Base-by-base conservation (phyloP, 2,329 filamentous ascomycete genomes). In the Drechslerella coelobrocha region DNA sequence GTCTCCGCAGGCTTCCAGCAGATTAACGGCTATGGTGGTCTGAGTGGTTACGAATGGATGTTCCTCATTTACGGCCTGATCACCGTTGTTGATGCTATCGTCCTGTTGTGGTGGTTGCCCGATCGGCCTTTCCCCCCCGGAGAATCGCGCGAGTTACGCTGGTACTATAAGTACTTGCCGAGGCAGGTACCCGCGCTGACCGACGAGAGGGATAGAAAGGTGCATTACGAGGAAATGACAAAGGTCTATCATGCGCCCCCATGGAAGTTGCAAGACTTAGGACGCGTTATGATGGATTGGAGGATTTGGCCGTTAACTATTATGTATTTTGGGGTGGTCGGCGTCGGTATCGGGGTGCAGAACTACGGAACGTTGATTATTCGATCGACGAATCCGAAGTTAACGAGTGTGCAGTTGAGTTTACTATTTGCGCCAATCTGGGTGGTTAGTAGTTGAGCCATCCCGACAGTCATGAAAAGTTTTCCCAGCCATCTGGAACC, bases 271-370 rank as follows among this genome's bases (percentile, higher is more conserved):
- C 85, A 81, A 59, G 91, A 96, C 74, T 81, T 96, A 0, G 81
- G 82, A 23, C 80, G 82, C 23, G 89, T 95, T 1, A 80, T 96
- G 27, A 82, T 89, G 34, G 92, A 96, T 79, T 96, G 91, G 92
- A 86, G 91, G 1, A 82, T 96, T 17, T 96, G 91, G 89, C 92
- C 92, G 1, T 79, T 96, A 74, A 84, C 88, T 0, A 77, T 96
- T 57, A 96, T 96, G 92, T 96, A 96, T 80, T 96, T 96, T 80
- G 92, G 92, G 19, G 92, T 96, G 2, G 92, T 96, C 0, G 92
- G 92, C 21, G 92, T 96, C 2, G 92, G 92, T 7, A 96, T 96
- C 72, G 92, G 91, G 47, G 92, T 91, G 0, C 91, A 96, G 79
- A 86, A 90, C 50, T 96, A 96, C 77, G 90, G 89, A 29, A 93